Conservation (phyloP, 2,329 filamentous ascomycete species). For the Penicillium nordicum region DNA sequence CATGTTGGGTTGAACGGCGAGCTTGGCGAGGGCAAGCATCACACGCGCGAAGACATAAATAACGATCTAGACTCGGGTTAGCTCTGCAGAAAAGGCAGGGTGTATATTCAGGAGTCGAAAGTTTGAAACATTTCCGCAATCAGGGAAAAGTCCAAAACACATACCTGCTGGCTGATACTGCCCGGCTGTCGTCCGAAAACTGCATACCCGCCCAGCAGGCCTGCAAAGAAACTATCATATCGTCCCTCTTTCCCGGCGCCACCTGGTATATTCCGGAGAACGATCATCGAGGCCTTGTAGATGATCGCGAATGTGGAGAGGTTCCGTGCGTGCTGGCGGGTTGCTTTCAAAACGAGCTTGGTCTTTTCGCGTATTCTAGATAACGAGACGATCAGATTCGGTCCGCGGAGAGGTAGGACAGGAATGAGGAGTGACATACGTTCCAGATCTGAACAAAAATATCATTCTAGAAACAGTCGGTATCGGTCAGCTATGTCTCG, state of each 20-base stretch:
- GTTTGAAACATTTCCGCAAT: no score
- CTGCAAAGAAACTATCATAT: constrained; percentile 82
- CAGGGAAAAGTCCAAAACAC: not conserved
- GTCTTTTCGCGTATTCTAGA: constrained; percentile 69
- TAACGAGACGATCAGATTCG: constrained; percentile 12
- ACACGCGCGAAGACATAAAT: constrained; percentile 97
- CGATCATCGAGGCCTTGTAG: constrained; percentile 80
- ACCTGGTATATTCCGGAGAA: constrained; percentile 59
- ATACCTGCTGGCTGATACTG: constrained; percentile 72
- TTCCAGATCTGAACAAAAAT: constrained; percentile 89
- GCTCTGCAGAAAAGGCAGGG: not conserved
- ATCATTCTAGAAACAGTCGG: constrained; percentile 66
- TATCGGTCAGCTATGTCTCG: constrained; percentile 14
- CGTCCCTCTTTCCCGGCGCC: constrained; percentile 58
- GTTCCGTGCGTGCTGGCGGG: constrained; percentile 84
- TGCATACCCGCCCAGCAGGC: constrained; percentile 83
- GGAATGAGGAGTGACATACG: constrained; percentile 52
- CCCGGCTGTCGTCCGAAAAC: constrained; percentile 82
- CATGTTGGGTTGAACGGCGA: constrained; percentile 65
- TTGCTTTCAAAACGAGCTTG: constrained; percentile 76
- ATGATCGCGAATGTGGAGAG: constrained; percentile 85
- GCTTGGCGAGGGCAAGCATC: constrained; percentile 74
- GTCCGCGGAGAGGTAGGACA: constrained; percentile 2
- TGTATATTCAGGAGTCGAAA: not conserved
- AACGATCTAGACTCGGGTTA: constrained; percentile 65